These are phyloP conservation scores for Collybia mongolica DNA, from an alignment of 768 basidiomycete genomes.

Conservation along the genomic window DNA sequence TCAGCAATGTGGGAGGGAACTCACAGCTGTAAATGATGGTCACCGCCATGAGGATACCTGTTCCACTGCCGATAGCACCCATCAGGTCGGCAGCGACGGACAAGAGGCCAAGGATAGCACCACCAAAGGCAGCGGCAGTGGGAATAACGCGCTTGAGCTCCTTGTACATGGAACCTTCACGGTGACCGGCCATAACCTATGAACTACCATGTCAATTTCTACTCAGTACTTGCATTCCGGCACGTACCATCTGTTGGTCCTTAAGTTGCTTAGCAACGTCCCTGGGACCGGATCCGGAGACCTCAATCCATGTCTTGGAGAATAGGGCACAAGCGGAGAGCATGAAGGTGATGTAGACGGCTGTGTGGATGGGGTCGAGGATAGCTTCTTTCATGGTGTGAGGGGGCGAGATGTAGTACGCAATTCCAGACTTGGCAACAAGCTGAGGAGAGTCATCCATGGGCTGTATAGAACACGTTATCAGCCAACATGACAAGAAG, in stretches of 20 bases:
- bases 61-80: constrained; percentile 95
- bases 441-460: constrained; percentile 94
- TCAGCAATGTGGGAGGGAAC: constrained; percentile 25
- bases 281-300: constrained; percentile 92
- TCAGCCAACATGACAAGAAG: background rate
- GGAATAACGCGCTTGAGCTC: constrained; percentile 98
- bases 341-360: constrained; percentile 90
- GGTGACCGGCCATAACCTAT: constrained; percentile 83
- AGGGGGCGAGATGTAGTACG: constrained; percentile 99
- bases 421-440: constrained; percentile 84
- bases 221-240: background rate
- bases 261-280: constrained; percentile 98
- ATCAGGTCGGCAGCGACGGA: constrained; percentile 92
- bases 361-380: constrained; percentile 91
- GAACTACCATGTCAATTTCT: background rate
- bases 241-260: constrained; percentile 91
- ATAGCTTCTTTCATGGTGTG: constrained; percentile 87
- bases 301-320: constrained; percentile 99
- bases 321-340: constrained; percentile 93
- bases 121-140: constrained; percentile 95
- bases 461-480: constrained; percentile 53
- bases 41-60: constrained; percentile 96
- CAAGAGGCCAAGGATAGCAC: constrained; percentile 91
- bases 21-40: constrained; percentile 94
- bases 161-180: constrained; percentile 99